A percentile compares a stretch with the other conserved stretches of the same genome.
Conservation (phyloP, 306 rosid species). For the Rubus parviflorus region DNA sequence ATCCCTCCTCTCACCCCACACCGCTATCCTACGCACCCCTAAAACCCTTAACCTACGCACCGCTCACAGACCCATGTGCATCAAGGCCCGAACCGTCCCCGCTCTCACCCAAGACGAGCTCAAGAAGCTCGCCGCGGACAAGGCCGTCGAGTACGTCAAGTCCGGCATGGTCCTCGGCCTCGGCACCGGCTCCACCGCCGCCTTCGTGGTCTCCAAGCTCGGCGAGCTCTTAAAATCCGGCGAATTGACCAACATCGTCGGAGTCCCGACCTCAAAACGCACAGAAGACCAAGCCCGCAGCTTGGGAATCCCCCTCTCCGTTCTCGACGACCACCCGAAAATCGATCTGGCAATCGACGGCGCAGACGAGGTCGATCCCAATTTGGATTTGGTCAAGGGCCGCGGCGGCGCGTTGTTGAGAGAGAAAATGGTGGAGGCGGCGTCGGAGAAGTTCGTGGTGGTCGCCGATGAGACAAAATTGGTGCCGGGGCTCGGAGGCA, state of each 20-base stretch:
- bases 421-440: conserved; percentile 89
- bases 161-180: conserved; percentile 89
- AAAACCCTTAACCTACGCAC: conserved; percentile 46
- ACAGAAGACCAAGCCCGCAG: conserved; percentile 82
- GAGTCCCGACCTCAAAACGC: conserved; percentile 83
- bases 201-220: conserved; percentile 79
- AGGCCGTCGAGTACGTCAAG: conserved; percentile 76
- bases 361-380: conserved; percentile 83
- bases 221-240: conserved; percentile 65
- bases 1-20: conserved; percentile 54
- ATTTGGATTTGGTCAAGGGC: conserved; percentile 72
- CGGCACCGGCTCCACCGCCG: conserved; percentile 92
- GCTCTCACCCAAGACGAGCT: conserved; percentile 78
- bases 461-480: conserved; percentile 74
- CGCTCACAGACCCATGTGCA: conserved; percentile 26
- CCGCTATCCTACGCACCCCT: conserved; percentile 47
- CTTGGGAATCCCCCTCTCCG: conserved; percentile 72
- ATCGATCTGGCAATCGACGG: conserved; percentile 85
- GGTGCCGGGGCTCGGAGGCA: conserved; percentile 67
- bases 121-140: conserved; percentile 79
- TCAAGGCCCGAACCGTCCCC: conserved; percentile 55
- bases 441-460: conserved; percentile 68
- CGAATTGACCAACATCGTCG: conserved; percentile 56
- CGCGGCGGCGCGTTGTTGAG: conserved; percentile 77
- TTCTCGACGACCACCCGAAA: conserved; percentile 68